A percentile compares a stretch with the other conserved stretches of the same genome.
Conservation (phyloP, 257 asterid species). For the Solanum piurae region DNA sequence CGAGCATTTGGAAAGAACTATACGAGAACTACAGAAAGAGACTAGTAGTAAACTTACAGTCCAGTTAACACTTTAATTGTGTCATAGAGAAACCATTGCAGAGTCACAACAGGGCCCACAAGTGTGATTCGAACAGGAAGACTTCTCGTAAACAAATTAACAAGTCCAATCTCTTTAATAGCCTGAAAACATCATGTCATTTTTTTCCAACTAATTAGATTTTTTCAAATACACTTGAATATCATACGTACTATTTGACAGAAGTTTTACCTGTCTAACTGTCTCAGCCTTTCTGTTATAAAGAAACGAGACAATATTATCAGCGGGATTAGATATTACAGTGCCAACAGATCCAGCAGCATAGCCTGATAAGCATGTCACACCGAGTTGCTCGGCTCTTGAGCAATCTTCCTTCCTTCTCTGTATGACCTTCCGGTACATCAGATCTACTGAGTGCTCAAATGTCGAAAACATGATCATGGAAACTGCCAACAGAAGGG, state of each 20-base stretch:
- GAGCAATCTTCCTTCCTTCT: constrained; percentile 32
- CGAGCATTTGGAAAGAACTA: not conserved
- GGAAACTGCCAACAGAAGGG: constrained; percentile 16
- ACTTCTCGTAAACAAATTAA: constrained; percentile 31
- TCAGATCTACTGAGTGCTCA: constrained; percentile 27
- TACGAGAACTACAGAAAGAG: not conserved
- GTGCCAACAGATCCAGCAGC: constrained; percentile 35
- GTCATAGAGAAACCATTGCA: constrained; percentile 38
- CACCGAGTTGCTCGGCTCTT: constrained; percentile 29
- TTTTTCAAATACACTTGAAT: not conserved
- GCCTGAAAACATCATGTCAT: constrained; percentile 13
- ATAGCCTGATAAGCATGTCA: constrained; percentile 38
- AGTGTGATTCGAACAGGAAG: constrained; percentile 32
- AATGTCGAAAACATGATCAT: constrained; percentile 38
- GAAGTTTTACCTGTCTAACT: constrained; percentile 13
- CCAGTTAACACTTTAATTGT: constrained; percentile 30
- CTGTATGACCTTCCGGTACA: constrained; percentile 21
- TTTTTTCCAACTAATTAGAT: not conserved
- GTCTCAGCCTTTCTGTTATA: constrained; percentile 20
- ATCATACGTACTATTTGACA: not conserved
- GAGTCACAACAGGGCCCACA: constrained; percentile 30
- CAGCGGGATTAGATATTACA: constrained; percentile 34
- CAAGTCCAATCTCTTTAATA: constrained; percentile 22
- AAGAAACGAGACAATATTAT: constrained; percentile 26
- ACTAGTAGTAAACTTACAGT: constrained; percentile 15